phyloP scores from a whole-genome alignment of 2,329 filamentous ascomycete genomes.

The Diaporthe australafricana region DNA sequence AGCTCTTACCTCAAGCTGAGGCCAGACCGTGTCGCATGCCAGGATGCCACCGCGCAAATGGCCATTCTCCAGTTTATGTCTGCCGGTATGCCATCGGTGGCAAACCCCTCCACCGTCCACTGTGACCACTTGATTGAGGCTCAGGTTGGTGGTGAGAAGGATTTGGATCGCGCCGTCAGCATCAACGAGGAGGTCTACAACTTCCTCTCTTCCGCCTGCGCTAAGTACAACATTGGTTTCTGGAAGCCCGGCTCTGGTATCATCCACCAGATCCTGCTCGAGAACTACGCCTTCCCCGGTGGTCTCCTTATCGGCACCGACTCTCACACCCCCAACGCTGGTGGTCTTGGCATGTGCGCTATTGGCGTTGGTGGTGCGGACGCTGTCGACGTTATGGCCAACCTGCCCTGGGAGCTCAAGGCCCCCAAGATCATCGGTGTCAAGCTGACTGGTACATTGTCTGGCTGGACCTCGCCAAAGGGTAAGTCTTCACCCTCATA shows the following conservation, averaged over 20 bases:
- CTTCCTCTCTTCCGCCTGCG: constrained; percentile 92
- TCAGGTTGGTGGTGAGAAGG: constrained; percentile 91
- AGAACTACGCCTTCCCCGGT: constrained; percentile 99
- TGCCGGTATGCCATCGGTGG: constrained; percentile 93
- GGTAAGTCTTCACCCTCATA: constrained; percentile 64
- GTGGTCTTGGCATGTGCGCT: constrained; percentile 93
- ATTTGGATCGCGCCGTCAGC: constrained; percentile 87
- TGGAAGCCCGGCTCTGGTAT: constrained; percentile 99
- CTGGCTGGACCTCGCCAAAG: constrained; percentile 94
- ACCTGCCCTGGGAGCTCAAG: constrained; percentile 97
- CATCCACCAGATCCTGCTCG: constrained; percentile 97
- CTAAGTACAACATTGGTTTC: constrained; percentile 99
- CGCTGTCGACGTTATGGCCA: constrained; percentile 98
- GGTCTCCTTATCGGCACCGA: constrained; percentile 98
- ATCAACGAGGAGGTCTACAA: constrained; percentile 99
- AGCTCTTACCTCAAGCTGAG: constrained; percentile 96
- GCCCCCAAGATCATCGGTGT: constrained; percentile 97
- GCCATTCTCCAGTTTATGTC: constrained; percentile 99
- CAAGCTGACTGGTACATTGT: constrained; percentile 88
- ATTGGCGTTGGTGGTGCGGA: constrained; percentile 99
- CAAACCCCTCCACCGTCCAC: constrained; percentile 95
- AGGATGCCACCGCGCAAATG: constrained; percentile 99
- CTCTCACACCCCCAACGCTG: constrained; percentile 96
- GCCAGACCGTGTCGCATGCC: constrained; percentile 97
- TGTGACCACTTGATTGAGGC: constrained; percentile 99